Evolutionary conservation across 805 yeast genomes (phyloP), one percentile per base, ranked within the genome.

Genomic region (Candida michaelii): DNA sequence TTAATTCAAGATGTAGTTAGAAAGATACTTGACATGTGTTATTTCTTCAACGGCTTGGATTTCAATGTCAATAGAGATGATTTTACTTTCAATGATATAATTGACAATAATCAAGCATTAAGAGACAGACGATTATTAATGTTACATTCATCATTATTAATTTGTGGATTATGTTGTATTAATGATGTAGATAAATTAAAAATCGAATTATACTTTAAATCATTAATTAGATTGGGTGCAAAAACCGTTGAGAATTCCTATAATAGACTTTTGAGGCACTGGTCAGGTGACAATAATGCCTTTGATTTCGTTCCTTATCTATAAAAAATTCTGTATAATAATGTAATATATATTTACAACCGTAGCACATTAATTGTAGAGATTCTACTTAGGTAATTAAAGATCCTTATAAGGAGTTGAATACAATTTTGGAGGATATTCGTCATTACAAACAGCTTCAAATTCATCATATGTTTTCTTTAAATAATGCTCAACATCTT

Each of bases 391-490:
- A n/a, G n/a, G 4, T 30, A 11, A 11, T 19, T 32, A 46, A 16
- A 51, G 32, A 34, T 51, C 50, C 17, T 36, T 42, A 23, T 52
- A 52, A n/a, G 53, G 54, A 17, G 42, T 42, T 8, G 50, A 43
- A 33, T 41, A 52, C 12, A 52, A 33, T 19, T 44, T 39, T 13
- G 56, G 56, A 12, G 56, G 56, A 36, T 44, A 46, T 10, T 30
- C 36, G 1, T 39, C 30, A 13, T 45, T 40, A 29, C 41, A 27
- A 8, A 59, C 62, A 12, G 54, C 51, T 44, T 65, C 71, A 56
- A 65, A 62, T 44, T 66, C 69, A 37, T 54, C 46, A 55, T 61
- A 66, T 18, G 58, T 48, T 15, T 54, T 54, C 5, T 47, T 36
- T 19, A 65, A 27, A 44, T 65, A 65, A 10, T 47, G 37, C 40